Percentiles rank a stretch among this genome's conserved stretches.
Evolutionary conservation across 495 filamentous ascomycete species (phyloP).

Genomic region (Aspergillus sclerotiicarbonarius): DNA sequence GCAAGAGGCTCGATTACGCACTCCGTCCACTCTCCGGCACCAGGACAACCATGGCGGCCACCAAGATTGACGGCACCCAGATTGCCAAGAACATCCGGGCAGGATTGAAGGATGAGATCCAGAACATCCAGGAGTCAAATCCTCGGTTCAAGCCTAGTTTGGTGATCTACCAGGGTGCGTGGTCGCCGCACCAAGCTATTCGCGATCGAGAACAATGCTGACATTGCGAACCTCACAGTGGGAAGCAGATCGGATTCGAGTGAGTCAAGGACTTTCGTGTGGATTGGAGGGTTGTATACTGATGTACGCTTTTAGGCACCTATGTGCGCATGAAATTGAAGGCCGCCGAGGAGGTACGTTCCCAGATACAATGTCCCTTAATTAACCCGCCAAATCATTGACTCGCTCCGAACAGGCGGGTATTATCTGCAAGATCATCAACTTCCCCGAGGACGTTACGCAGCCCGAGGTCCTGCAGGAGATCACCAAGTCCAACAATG

Average conservation of each 20-base stretch:
- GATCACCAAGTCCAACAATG: constrained; percentile 80
- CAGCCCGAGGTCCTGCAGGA: constrained; percentile 83
- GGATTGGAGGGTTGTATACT: constrained; percentile 4
- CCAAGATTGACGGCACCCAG: constrained; percentile 92
- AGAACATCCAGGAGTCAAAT: constrained; percentile 72
- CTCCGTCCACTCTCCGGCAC: constrained; percentile 26
- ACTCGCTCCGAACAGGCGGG: constrained; percentile 59
- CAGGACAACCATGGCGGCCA: constrained; percentile 67
- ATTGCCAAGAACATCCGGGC: constrained; percentile 89
- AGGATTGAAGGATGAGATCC: constrained; percentile 73
- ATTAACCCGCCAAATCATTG: constrained; percentile 8
- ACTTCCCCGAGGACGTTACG: constrained; percentile 75
- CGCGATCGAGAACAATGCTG: constrained; percentile 11
- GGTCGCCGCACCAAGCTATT: neutral
- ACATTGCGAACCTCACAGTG: constrained; percentile 45
- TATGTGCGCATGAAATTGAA: constrained; percentile 99
- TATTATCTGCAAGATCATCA: constrained; percentile 81
- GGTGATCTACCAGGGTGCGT: constrained; percentile 87
- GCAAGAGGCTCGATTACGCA: constrained; percentile 26
- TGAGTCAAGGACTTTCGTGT: constrained; percentile 41
- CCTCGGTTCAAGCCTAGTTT: constrained; percentile 84
- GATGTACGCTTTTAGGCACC: constrained; percentile 59
- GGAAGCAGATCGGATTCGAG: constrained; percentile 90
- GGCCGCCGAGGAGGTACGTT: constrained; percentile 82
- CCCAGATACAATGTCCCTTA: constrained; percentile 2